A percentile compares a stretch with the other conserved stretches of the same genome.
phyloP scores from a whole-genome alignment of 208 protist species.

The Naegleria lovaniensis region DNA sequence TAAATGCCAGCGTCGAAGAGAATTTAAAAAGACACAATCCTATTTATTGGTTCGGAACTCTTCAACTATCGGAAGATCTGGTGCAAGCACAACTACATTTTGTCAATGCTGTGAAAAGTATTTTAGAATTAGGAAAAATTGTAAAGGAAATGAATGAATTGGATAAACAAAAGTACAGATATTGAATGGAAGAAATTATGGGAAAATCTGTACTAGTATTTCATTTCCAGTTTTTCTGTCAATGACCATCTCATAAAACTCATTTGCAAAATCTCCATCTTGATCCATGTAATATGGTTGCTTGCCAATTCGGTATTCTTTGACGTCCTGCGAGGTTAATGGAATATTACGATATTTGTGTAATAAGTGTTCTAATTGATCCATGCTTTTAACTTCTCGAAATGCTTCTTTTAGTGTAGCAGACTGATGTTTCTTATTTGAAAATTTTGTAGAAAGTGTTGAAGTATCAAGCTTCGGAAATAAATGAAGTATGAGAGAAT shows the following conservation, averaged over 20 bases:
- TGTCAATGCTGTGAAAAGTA: background rate
- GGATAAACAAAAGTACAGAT: background rate
- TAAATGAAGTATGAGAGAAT: background rate
- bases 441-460: background rate
- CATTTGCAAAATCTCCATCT: background rate
- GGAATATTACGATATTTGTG: background rate
- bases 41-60: background rate
- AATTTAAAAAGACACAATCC: background rate
- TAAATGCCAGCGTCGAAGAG: background rate
- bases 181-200: background rate
- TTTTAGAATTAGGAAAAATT: background rate
- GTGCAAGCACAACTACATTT: background rate
- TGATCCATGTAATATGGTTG: background rate
- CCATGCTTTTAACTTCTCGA: background rate
- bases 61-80: constrained; percentile 3
- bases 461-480: background rate
- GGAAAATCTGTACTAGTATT: background rate
- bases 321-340: background rate
- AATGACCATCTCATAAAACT: background rate
- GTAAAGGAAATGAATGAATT: constrained; percentile 3
- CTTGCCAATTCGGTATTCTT: background rate
- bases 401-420: background rate
- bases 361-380: background rate
- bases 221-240: background rate
- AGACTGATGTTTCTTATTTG: background rate